Evolutionary conservation across 176 grass and related monocot genomes (phyloP).

Genomic region (Oryza meyeriana): DNA sequence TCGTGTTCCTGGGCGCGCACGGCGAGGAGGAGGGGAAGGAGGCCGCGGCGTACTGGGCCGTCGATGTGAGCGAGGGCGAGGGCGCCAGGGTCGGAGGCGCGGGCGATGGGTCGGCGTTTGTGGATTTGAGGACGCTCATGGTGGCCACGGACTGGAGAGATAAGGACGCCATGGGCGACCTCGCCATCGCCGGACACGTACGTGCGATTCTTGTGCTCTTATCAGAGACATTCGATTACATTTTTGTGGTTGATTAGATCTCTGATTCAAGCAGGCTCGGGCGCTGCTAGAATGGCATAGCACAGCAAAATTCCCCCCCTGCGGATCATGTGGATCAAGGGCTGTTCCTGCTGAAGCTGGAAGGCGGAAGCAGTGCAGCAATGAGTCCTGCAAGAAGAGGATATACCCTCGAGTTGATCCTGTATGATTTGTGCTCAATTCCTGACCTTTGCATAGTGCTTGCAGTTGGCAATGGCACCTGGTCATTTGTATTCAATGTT

Average conservation of each 20-base stretch:
- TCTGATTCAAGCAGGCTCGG: slow-evolving; percentile 50
- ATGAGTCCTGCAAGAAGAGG: slow-evolving; percentile 80
- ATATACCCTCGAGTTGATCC: slow-evolving; percentile 93
- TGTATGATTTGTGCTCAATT: slow-evolving; percentile 36
- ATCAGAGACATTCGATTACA: neutral
- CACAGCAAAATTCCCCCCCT: slow-evolving; percentile 71
- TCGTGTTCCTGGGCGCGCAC: slow-evolving; percentile 75
- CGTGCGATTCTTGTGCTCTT: neutral
- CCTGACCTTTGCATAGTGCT: neutral
- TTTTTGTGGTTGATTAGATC: neutral
- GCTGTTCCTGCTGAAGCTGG: slow-evolving; percentile 67
- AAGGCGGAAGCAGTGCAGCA: slow-evolving; percentile 78
- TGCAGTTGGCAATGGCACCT: neutral
- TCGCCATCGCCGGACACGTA: slow-evolving; percentile 87
- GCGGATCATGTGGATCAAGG: slow-evolving; percentile 75
- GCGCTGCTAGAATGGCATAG: slow-evolving; percentile 83
- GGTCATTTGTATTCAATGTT: neutral
- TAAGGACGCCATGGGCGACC: slow-evolving; percentile 55
- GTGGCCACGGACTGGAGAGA: slow-evolving; percentile 85
- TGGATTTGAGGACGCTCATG: slow-evolving; percentile 90
- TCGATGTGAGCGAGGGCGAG: slow-evolving; percentile 47
- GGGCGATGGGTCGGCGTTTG: slow-evolving; percentile 57
- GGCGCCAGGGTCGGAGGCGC: slow-evolving; percentile 24
- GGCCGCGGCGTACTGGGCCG: slow-evolving; percentile 64
- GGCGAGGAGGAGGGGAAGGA: slow-evolving; percentile 33